Evolutionary conservation across 345 rosid species (phyloP).

Genomic region (Populus deltoides): DNA sequence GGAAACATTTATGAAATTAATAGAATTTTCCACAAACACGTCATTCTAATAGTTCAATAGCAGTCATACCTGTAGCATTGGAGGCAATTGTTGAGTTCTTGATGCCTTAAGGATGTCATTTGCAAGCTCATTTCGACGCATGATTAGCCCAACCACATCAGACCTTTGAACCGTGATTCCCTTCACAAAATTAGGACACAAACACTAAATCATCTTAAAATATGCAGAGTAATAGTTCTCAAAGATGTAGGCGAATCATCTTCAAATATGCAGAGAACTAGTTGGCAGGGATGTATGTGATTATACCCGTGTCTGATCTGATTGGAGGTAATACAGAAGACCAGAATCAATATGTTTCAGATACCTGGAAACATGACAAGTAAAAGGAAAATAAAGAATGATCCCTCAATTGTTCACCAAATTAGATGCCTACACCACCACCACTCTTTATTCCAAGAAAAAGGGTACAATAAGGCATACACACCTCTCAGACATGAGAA

Average conservation of each 20-base stretch:
- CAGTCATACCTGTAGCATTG: constrained; percentile 70
- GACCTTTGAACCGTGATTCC: constrained; percentile 78
- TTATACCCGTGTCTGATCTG: constrained; percentile 82
- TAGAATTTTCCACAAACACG: constrained; percentile 1
- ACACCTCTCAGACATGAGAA: constrained; percentile 98
- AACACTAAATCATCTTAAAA: not conserved
- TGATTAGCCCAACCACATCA: constrained; percentile 84
- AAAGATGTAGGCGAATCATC: constrained; percentile 7
- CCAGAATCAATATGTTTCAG: constrained; percentile 73
- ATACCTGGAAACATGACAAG: constrained; percentile 49
- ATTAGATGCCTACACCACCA: not conserved
- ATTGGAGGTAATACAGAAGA: constrained; percentile 77
- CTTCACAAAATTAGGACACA: constrained; percentile 32
- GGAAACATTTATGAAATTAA: constrained; percentile 13
- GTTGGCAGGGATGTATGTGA: constrained; percentile 7
- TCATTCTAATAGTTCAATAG: constrained; percentile 12
- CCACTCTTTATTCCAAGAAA: not conserved
- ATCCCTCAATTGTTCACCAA: not conserved
- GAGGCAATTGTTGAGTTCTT: constrained; percentile 69
- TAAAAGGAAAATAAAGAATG: constrained; percentile 12
- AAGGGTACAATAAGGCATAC: constrained; percentile 24
- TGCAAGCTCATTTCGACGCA: constrained; percentile 96
- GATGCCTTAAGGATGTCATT: constrained; percentile 72
- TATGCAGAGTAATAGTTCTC: no score
- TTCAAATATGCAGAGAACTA: constrained; percentile 5